Evolutionary conservation across 306 rosid genomes (phyloP).

Genomic region (Canavalia gladiata): DNA sequence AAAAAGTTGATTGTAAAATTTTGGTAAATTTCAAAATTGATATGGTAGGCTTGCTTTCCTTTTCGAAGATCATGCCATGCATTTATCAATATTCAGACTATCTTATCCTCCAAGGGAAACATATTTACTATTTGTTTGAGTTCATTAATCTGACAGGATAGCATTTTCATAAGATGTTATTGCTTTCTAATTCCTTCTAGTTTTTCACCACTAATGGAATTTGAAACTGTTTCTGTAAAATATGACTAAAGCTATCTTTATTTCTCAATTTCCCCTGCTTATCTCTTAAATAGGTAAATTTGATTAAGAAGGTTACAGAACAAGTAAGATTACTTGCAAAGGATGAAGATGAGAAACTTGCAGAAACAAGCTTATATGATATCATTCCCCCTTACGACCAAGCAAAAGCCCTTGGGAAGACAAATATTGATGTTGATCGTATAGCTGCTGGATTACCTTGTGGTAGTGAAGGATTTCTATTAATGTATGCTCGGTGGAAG

Average conservation of each 20-base stretch:
- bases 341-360: constrained; percentile 81
- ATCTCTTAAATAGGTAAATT: constrained; percentile 60
- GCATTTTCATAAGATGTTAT: constrained; percentile 5
- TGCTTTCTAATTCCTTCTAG: constrained; percentile 13
- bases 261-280: constrained; percentile 33
- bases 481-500: constrained; percentile 98
- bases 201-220: constrained; percentile 23
- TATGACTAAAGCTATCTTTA: constrained; percentile 25
- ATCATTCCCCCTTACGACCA: constrained; percentile 93
- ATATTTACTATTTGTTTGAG: background rate
- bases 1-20: constrained; percentile 3
- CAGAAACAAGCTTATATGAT: constrained; percentile 72
- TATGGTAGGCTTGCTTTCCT: constrained; percentile 3
- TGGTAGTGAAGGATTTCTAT: constrained; percentile 96
- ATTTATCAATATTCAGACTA: constrained; percentile 7
- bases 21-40: constrained; percentile 3
- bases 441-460: constrained; percentile 98
- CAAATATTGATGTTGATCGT: constrained; percentile 90
- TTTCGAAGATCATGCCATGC: constrained; percentile 13
- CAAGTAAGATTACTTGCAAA: constrained; percentile 89
- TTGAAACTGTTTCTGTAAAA: constrained; percentile 29
- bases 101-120: constrained; percentile 14
- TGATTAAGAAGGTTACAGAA: constrained; percentile 93
- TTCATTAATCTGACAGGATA: constrained; percentile 23
- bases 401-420: constrained; percentile 98